Evolutionary conservation across 2,329 filamentous ascomycete genomes (phyloP).

Genomic region (Colletotrichum gigasporum): DNA sequence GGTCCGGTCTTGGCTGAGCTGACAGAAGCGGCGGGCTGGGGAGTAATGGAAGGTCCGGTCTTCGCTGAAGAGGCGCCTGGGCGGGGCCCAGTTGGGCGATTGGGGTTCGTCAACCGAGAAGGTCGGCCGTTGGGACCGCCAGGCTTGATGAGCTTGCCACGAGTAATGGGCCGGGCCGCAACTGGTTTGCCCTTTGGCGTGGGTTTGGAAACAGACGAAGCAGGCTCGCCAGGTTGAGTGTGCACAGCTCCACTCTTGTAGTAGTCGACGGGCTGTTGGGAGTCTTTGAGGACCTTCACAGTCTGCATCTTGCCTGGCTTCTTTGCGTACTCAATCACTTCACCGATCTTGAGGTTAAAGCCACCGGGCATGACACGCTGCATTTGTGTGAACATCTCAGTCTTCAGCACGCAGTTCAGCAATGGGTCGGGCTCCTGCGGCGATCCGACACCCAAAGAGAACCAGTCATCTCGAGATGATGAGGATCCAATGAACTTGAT

Average conservation of each 20-base stretch:
- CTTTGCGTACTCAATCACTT: constrained; percentile 94
- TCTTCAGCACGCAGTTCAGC: constrained; percentile 93
- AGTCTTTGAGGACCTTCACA: constrained; percentile 92
- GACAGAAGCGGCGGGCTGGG: constrained; percentile 45
- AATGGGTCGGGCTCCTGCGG: constrained; percentile 93
- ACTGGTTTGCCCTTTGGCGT: constrained; percentile 90
- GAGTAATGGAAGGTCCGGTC: constrained; percentile 32
- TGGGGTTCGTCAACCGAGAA: constrained; percentile 70
- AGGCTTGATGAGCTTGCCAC: constrained; percentile 90
- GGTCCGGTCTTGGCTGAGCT: constrained; percentile 36
- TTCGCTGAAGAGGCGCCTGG: constrained; percentile 44
- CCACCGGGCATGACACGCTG: constrained; percentile 81
- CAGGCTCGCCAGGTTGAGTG: constrained; percentile 83
- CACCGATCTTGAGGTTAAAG: constrained; percentile 83
- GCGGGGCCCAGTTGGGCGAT: constrained; percentile 56
- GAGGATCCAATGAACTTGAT: constrained; percentile 90
- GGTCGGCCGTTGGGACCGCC: constrained; percentile 86
- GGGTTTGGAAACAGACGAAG: constrained; percentile 83
- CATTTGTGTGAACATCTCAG: constrained; percentile 95
- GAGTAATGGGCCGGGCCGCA: constrained; percentile 88
- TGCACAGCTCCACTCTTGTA: constrained; percentile 97
- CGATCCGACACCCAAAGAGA: constrained; percentile 89
- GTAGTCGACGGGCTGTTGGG: constrained; percentile 77
- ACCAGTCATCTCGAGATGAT: constrained; percentile 92
- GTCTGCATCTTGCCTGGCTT: constrained; percentile 92